Conservation (phyloP, 495 filamentous ascomycete species). For the Daldinia decipiens region DNA sequence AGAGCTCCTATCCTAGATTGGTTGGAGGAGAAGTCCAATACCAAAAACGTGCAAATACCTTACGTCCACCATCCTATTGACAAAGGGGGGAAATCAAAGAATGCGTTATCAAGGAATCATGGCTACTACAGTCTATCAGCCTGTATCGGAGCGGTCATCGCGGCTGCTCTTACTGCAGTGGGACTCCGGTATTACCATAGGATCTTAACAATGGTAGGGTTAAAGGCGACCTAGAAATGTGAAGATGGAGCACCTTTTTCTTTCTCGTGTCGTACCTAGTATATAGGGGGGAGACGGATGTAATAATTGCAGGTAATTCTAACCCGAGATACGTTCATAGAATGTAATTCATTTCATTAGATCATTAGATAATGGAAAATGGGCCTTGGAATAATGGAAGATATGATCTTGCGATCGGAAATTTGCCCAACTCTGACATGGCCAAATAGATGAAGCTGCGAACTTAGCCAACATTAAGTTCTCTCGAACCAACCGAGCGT, state of each 20-base stretch:
- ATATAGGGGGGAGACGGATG: not conserved
- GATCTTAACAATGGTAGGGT: not conserved
- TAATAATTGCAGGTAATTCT: not conserved
- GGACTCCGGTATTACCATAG: slow-evolving; percentile 26
- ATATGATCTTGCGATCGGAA: not conserved
- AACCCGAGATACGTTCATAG: not conserved
- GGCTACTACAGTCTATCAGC: slow-evolving; percentile 6
- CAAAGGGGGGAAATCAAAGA: slow-evolving; percentile 1
- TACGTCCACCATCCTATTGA: slow-evolving; percentile 22
- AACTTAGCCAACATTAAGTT: too few relatives aligned
- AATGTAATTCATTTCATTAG: not conserved
- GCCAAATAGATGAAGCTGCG: too few relatives aligned
- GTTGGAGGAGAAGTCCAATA: slow-evolving; percentile 31
- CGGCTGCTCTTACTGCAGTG: slow-evolving; percentile 23
- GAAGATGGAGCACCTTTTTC: not conserved
- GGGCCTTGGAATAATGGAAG: not conserved
- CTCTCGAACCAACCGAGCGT: too few relatives aligned
- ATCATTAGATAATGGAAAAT: not conserved
- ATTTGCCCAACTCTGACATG: too few relatives aligned
- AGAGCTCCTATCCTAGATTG: slow-evolving; percentile 42
- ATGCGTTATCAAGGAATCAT: not conserved
- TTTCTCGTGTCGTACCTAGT: not conserved
- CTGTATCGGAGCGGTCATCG: not conserved
- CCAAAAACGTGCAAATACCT: slow-evolving; percentile 5
- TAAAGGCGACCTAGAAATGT: not conserved